Evolutionary conservation across 2,329 filamentous ascomycete species (phyloP), one percentile per base, ranked within the genome.

Genomic region (Epichloe baconii): DNA sequence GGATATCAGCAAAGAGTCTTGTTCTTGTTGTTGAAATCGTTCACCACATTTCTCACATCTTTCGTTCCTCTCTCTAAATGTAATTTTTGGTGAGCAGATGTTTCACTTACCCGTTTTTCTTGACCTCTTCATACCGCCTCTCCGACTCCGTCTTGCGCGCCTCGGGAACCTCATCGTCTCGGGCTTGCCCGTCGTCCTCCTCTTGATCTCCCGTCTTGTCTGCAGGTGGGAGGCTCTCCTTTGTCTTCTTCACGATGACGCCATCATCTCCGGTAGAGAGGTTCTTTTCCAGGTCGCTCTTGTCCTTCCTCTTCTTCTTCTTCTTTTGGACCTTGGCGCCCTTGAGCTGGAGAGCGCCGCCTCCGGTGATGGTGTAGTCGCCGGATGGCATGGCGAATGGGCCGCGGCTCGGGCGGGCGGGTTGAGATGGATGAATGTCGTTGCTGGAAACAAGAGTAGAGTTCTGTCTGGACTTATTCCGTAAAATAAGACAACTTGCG

Each of bases 271-370:
- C 66, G 4, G 60, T 59, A 8, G 70, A 62, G 7, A 77, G 64
- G 44, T 70, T 71, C 61, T 71, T 76, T 52, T 76, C 74, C 34
- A 78, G 66, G 37, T 71, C 69, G 48, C 61, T 62, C 57, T 69
- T 68, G 58, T 70, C 70, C 60, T 72, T 47, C 12, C 45, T 73
- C 61, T 73, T 79, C 66, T 80, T 78, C 67, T 83, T 86, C 64
- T 82, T 85, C 62, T 85, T 81, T 57, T 79, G 71, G 61, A 79
- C 71, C 61, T 82, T 83, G 55, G 73, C 78, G 61, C 89, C 88
- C 71, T 96, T 96, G 54, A 96, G 78, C 64, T 88, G 91, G 36
- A 96, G 78, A 54, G 84, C 85, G 59, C 88, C 88, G 61, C 83
- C 76, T 54, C 78, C 76, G 52, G 74, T 68, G 55, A 80, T 71